phyloP scores from a whole-genome alignment of 148 eudicot genomes.

The Gaultheria prostrata region DNA sequence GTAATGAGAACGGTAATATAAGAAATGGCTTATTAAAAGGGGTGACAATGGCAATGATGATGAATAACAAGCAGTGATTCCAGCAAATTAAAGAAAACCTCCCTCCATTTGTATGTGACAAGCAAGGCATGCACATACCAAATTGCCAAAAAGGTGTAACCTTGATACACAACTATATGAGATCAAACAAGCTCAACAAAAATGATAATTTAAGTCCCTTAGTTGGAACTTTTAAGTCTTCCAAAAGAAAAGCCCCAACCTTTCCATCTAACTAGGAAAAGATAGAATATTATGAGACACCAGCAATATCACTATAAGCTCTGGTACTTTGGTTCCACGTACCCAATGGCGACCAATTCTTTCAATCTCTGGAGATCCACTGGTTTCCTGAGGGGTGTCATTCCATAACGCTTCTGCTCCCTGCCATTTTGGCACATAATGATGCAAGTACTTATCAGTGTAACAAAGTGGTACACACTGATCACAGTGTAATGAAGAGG shows the following conservation, averaged over 20 bases:
- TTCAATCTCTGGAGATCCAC: constrained; percentile 67
- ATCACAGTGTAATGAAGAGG: constrained; percentile 9
- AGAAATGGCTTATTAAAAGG: too few species aligned
- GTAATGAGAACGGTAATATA: neutral
- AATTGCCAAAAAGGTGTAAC: neutral
- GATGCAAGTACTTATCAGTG: neutral
- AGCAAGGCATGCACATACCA: neutral
- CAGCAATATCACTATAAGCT: neutral
- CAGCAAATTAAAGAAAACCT: neutral
- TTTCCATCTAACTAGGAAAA: neutral
- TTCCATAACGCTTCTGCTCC: constrained; percentile 82
- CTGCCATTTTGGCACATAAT: constrained; percentile 35
- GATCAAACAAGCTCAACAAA: neutral
- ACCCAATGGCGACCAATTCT: constrained; percentile 67
- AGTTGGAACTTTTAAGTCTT: neutral
- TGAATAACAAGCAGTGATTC: neutral
- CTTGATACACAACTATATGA: neutral
- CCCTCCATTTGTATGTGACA: neutral
- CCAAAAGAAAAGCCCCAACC: neutral
- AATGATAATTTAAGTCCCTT: neutral
- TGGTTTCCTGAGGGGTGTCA: constrained; percentile 70
- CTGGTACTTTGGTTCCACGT: constrained; percentile 16
- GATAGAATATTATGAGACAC: neutral
- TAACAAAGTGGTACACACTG: constrained; percentile 6
- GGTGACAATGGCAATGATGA: neutral